Evolutionary conservation across 495 filamentous ascomycete species (phyloP).

Genomic region (Cetradonia linearis): DNA sequence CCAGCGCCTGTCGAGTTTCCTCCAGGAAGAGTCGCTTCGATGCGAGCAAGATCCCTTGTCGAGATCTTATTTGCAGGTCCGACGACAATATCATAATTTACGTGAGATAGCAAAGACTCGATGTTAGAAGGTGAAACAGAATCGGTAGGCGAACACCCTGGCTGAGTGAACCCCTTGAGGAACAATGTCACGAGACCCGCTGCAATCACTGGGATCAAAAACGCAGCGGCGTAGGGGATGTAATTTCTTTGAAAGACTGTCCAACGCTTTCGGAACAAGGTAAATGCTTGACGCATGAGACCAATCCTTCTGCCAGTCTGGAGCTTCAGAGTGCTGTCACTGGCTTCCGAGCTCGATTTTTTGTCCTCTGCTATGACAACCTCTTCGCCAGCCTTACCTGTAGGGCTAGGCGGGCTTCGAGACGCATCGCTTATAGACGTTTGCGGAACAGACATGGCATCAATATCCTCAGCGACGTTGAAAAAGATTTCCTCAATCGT

Average conservation of each 20-base stretch:
- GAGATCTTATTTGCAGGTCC: conserved; percentile 49
- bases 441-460: conserved; percentile 28
- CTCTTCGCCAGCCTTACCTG: not conserved
- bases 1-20: conserved; percentile 16
- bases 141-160: conserved; percentile 48
- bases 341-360: conserved; percentile 10
- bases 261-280: conserved; percentile 66
- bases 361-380: conserved; percentile 19
- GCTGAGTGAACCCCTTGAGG: conserved; percentile 43
- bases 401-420: not conserved
- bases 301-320: conserved; percentile 56
- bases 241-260: conserved; percentile 68
- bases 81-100: conserved; percentile 42
- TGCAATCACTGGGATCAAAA: conserved; percentile 64
- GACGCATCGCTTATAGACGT: not conserved
- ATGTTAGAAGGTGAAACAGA: conserved; percentile 31
- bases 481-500: conserved; percentile 85
- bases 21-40: conserved; percentile 33
- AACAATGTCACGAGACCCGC: conserved; percentile 66
- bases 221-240: conserved; percentile 59
- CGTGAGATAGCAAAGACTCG: conserved; percentile 31
- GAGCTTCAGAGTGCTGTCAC: conserved; percentile 40
- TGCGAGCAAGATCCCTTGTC: conserved; percentile 30
- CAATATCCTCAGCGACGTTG: conserved; percentile 63
- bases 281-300: conserved; percentile 53